Evolutionary conservation across 2,329 filamentous ascomycete genomes (phyloP), one percentile per base, ranked within the genome.

Genomic region (Neofusicoccum sp.): DNA sequence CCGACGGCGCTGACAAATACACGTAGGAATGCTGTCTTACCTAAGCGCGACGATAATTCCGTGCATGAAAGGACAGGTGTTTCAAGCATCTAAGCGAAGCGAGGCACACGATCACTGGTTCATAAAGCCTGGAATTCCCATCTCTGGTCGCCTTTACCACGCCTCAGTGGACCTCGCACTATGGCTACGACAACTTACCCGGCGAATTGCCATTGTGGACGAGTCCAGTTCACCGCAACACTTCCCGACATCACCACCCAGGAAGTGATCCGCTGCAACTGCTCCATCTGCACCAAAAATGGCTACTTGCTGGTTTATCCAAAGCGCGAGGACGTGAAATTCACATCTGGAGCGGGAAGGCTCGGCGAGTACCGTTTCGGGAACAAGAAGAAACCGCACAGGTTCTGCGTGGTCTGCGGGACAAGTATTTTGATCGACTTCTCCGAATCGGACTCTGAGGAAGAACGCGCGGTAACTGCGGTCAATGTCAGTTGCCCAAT

Each of bases 121-220:
- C 22, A 22, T 22, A 1, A 22, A 22, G 22, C 22, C 22, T 22
- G 1, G 22, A 22, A 22, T 22, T 22, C 22, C 22, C 22, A 22
- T 22, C 22, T 22, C 22, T 2, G 2, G 22, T 22, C 22, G 22
- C 22, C 2, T 22, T 22, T 22, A 22, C 22, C 22, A 22, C 22
- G 22, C 22, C 22, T 22, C 22, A 22, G 22, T 22, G 22, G 22
- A 22, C 22, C 22, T 22, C 22, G 22, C 22, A 22, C 29, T 39
- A 56, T 44, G 52, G 39, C 28, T 1, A 34, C 6, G 39, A 34
- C 33, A 12, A 81, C 78, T 1, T 84, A 86, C 71, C 71, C 79
- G 49, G 81, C 77, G 9, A 80, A 79, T 62, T 86, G 83, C 66
- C 83, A 85, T 69, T 85, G 84, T 71, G 83, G 82, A 48, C 78